Evolutionary conservation across 108 stramenopile genomes (phyloP).

Genomic region (Skeletonema grethae): DNA sequence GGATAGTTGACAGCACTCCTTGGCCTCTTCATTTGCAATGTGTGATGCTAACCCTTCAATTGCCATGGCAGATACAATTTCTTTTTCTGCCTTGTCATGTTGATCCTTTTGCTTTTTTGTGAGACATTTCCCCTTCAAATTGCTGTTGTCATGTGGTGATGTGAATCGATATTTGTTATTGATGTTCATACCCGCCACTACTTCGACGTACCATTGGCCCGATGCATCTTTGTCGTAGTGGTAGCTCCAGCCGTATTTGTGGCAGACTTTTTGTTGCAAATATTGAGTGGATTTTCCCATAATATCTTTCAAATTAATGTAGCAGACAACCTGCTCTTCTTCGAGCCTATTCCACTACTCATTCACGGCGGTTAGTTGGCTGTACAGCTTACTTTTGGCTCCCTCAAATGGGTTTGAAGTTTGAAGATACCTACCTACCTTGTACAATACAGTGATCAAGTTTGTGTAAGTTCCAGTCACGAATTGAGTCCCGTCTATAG

Average conservation of each 20-base stretch:
- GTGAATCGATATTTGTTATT: not conserved
- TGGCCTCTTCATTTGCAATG: not conserved
- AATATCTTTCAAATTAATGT: too few relatives aligned
- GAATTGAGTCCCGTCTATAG: too few relatives aligned
- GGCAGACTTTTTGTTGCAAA: conserved; percentile 31
- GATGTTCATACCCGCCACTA: conserved; percentile 14
- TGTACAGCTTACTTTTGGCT: too few relatives aligned
- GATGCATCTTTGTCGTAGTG: not conserved
- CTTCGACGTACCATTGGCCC: conserved; percentile 20
- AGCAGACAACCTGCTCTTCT: too few relatives aligned
- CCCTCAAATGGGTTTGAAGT: too few relatives aligned
- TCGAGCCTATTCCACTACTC: too few relatives aligned
- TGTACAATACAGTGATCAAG: too few relatives aligned
- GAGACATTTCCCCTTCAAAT: too few relatives aligned
- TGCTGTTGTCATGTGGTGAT: not conserved
- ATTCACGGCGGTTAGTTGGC: too few relatives aligned
- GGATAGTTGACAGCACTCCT: not conserved
- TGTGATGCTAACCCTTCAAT: not conserved
- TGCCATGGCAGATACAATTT: not conserved
- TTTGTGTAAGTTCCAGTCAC: too few relatives aligned
- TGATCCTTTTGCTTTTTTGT: not conserved
- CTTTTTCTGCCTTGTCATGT: not conserved
- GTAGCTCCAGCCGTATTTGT: conserved; percentile 36
- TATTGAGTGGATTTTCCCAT: conserved; percentile 16
- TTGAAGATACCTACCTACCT: too few relatives aligned